Evolutionary conservation across 75 land plant genomes (phyloP), one percentile per base, ranked within the genome.

Genomic region (Sequoiadendron giganteum): DNA sequence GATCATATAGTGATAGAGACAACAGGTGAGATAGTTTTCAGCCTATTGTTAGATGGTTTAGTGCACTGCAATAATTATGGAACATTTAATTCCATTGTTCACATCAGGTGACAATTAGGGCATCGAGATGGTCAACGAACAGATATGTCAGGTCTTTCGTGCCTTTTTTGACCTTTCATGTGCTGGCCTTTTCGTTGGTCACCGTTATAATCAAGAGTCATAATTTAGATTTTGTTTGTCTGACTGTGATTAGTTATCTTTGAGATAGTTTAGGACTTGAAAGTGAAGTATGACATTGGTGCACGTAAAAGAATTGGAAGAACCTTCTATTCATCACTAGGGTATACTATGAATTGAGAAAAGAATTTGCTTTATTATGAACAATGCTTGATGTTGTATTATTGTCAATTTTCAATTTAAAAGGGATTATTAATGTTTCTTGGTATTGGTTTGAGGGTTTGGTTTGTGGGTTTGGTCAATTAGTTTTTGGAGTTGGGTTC

Each of bases 1-100:
- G 99, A 98, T 89, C 99, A 98, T 84, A 96, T 98, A 81, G 92
- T 98, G 42, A 95, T 98, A 85, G 99, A 98, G 90, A 98, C 99
- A 19, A 98, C 99, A 86, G 99, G 99, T 98, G 90, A 38, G 58
- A 32, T 70, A 42, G 55, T 47, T 45, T 5, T 32, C 10, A 28
- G 84, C 84, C 47, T 47, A 11, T 47, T 82, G 34, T n/a, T 79
- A 47, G 52, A 82, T 82, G 52, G 15, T 45, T 82, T 47, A 25
- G 42, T 79, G 32, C 84, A 28, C 48, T 28, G n/a, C 25, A 10
- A 47, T 82, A 13, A n/a, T 82, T 47, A 28, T 80, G 8, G 3
- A 40, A 80, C 21, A 82, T 47, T 10, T n/a, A 82, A 82, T 0
- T 19, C 25, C 32, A n/a, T 25, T 45, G 30, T 25, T 47, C 32